phyloP scores from a whole-genome alignment of 1,139 yeast genomes.

The Scheffersomyces cryptocercus region DNA sequence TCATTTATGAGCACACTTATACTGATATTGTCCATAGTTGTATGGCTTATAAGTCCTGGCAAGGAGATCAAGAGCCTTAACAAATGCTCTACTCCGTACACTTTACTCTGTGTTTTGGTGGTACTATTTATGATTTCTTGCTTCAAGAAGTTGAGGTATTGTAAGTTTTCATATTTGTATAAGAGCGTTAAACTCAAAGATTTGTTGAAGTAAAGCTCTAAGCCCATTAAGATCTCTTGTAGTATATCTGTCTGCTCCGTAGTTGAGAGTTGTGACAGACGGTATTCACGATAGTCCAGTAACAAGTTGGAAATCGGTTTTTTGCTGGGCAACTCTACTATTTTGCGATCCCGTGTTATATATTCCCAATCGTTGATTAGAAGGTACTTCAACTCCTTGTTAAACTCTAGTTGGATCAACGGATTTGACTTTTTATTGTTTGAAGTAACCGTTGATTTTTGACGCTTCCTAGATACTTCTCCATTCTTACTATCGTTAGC shows the following conservation, averaged over 20 bases:
- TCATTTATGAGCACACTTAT: slow-evolving; percentile 47
- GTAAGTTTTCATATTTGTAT: slow-evolving; percentile 84
- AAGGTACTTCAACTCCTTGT: slow-evolving; percentile 54
- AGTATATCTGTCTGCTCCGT: slow-evolving; percentile 50
- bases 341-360: slow-evolving; percentile 74
- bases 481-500: slow-evolving; percentile 3
- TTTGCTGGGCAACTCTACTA: slow-evolving; percentile 61
- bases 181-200: slow-evolving; percentile 71
- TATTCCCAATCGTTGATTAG: slow-evolving; percentile 94
- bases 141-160: slow-evolving; percentile 58
- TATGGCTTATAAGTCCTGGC: slow-evolving; percentile 77
- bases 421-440: neutral
- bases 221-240: slow-evolving; percentile 68
- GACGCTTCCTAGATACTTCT: slow-evolving; percentile 1
- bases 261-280: slow-evolving; percentile 15
- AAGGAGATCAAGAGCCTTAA: slow-evolving; percentile 71
- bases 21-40: slow-evolving; percentile 80
- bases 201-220: slow-evolving; percentile 75
- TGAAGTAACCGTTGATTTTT: neutral
- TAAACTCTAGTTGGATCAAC: slow-evolving; percentile 11
- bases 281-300: slow-evolving; percentile 42
- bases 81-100: slow-evolving; percentile 81
- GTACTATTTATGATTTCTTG: slow-evolving; percentile 27
- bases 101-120: slow-evolving; percentile 36
- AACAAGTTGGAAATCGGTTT: slow-evolving; percentile 55